These are phyloP conservation scores for Daldinia caldariorum DNA, from an alignment of 495 filamentous ascomycete species.

Conservation along the genomic window DNA sequence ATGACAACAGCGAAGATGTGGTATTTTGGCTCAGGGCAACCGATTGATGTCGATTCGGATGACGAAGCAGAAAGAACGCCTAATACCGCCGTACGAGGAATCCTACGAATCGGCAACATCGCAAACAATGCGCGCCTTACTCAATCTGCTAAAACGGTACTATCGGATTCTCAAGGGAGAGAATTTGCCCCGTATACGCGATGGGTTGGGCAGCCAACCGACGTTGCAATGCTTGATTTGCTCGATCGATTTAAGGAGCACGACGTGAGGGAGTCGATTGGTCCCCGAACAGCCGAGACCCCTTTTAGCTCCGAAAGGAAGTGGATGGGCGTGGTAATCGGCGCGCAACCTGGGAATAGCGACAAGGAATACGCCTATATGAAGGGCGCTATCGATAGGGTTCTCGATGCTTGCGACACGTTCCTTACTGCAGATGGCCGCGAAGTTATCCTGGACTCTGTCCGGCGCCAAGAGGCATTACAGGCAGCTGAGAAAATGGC, in stretches of 20 bases:
- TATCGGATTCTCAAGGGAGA: conserved; percentile 76
- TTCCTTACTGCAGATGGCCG: conserved; percentile 88
- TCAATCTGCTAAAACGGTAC: conserved; percentile 73
- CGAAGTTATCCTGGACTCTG: conserved; percentile 85
- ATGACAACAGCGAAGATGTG: conserved; percentile 98
- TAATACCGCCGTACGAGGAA: conserved; percentile 75
- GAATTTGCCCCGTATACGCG: conserved; percentile 75
- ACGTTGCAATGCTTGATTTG: conserved; percentile 93
- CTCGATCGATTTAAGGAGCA: conserved; percentile 89
- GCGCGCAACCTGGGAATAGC: conserved; percentile 60
- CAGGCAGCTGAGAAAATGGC: conserved; percentile 92
- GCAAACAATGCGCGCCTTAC: conserved; percentile 93
- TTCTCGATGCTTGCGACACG: conserved; percentile 86
- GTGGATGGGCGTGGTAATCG: conserved; percentile 97
- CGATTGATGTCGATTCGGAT: conserved; percentile 79
- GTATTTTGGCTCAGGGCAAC: conserved; percentile 78
- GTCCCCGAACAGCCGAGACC: conserved; percentile 79
- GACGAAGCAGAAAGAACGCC: conserved; percentile 68
- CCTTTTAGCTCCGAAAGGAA: conserved; percentile 97
- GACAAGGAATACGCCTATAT: conserved; percentile 84
- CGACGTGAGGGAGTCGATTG: conserved; percentile 86
- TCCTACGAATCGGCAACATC: conserved; percentile 91
- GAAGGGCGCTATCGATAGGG: conserved; percentile 91
- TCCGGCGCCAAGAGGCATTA: conserved; percentile 75
- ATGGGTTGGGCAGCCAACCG: conserved; percentile 97